Conservation (phyloP, 805 yeast genomes). For the Candida incommunis region DNA sequence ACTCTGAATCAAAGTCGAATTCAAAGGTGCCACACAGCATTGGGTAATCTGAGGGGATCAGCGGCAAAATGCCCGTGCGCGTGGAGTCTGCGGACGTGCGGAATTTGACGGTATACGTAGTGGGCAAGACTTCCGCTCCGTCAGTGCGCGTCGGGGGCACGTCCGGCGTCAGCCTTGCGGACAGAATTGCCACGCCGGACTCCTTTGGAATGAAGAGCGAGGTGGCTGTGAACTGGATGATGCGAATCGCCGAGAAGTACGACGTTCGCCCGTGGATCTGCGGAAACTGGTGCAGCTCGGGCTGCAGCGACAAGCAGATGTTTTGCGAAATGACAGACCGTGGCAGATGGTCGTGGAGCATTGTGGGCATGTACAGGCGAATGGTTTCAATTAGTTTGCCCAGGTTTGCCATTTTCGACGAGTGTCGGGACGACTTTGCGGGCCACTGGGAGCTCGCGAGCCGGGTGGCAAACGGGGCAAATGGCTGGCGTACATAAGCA, state of each 20-base stretch:
- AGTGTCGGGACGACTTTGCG: neutral
- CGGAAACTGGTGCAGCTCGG: slow-evolving; percentile 17
- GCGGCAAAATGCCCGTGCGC: slow-evolving; percentile 14
- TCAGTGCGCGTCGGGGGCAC: no score
- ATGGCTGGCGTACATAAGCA: no score
- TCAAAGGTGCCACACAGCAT: slow-evolving; percentile 23
- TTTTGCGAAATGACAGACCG: slow-evolving; percentile 14
- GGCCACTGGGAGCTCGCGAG: no score
- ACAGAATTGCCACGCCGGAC: slow-evolving; percentile 9
- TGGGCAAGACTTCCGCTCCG: slow-evolving; percentile 2
- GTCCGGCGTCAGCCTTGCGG: slow-evolving; percentile 13
- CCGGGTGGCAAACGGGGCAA: neutral
- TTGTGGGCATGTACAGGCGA: slow-evolving; percentile 13
- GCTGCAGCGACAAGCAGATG: slow-evolving; percentile 16
- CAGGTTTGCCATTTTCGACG: slow-evolving; percentile 14
- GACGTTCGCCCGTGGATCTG: slow-evolving; percentile 16
- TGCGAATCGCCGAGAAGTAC: slow-evolving; percentile 15
- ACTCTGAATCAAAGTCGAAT: slow-evolving; percentile 16
- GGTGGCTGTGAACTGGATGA: slow-evolving; percentile 16
- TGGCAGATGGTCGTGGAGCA: slow-evolving; percentile 16
- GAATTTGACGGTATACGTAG: slow-evolving; percentile 2
- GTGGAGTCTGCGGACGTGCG: slow-evolving; percentile 4
- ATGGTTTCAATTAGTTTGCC: slow-evolving; percentile 16
- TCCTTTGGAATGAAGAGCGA: slow-evolving; percentile 17
- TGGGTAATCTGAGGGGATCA: slow-evolving; percentile 22